phyloP scores from a whole-genome alignment of 1,284 basidiomycete genomes.

The Laetiporus sulphureus region DNA sequence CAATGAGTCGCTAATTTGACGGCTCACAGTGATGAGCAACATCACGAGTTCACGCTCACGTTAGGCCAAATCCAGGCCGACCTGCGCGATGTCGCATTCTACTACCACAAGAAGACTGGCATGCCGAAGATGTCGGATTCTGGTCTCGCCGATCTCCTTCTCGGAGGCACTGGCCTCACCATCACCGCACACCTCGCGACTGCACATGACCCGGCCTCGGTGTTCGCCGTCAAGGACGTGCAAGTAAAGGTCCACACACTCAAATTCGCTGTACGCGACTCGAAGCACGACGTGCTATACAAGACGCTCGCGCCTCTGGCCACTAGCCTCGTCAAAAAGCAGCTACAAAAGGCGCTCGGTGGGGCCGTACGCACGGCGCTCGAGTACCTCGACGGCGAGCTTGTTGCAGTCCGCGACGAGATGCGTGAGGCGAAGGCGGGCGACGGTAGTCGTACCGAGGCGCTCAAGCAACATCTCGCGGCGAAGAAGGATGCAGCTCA shows the following conservation, averaged over 20 bases:
- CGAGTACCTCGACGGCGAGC: conserved; percentile 83
- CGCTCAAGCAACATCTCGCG: conserved; percentile 60
- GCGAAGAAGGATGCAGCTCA: conserved; percentile 37
- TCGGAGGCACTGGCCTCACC: conserved; percentile 76
- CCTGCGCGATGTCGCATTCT: conserved; percentile 88
- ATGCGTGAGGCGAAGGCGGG: conserved; percentile 63
- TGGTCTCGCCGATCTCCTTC: conserved; percentile 85
- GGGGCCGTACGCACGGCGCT: conserved; percentile 75
- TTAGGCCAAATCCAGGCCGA: conserved; percentile 89
- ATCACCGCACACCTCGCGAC: conserved; percentile 58
- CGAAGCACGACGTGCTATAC: conserved; percentile 89
- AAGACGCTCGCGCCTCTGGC: conserved; percentile 75
- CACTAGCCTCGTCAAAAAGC: conserved; percentile 81
- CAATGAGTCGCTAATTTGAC: not conserved
- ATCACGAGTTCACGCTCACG: conserved; percentile 68
- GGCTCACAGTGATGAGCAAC: conserved; percentile 40
- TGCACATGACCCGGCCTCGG: conserved; percentile 57
- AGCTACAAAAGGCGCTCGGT: conserved; percentile 79
- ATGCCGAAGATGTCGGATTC: conserved; percentile 80
- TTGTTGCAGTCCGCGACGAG: conserved; percentile 69
- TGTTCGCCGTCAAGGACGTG: conserved; percentile 77
- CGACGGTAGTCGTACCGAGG: conserved; percentile 44
- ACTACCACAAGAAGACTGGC: conserved; percentile 73
- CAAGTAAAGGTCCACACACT: conserved; percentile 79
- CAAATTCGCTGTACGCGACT: conserved; percentile 87